These are phyloP conservation scores for Eucalyptus cloeziana DNA, from an alignment of 345 rosid genomes.

Conservation along the genomic window DNA sequence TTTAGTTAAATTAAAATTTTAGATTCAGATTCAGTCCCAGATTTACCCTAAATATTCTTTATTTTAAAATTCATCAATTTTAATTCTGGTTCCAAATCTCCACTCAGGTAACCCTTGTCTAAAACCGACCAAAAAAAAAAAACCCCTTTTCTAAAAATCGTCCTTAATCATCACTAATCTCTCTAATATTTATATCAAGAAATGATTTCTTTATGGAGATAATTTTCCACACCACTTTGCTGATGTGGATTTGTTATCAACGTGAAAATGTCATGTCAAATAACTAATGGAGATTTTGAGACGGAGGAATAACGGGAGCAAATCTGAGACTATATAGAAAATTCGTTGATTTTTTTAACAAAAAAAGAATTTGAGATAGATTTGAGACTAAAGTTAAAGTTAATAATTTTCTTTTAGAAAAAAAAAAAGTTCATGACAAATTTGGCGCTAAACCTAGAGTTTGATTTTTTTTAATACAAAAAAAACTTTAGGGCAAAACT, in stretches of 20 bases:
- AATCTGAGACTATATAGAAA: not conserved
- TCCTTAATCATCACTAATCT: not conserved
- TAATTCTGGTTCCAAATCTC: not conserved
- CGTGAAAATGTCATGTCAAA: too few species aligned
- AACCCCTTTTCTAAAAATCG: not conserved
- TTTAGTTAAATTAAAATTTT: not conserved
- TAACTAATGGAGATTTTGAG: not conserved
- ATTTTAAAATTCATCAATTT: not conserved
- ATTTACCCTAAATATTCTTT: not conserved
- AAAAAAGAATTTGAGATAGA: not conserved
- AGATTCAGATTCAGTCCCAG: not conserved
- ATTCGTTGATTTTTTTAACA: not conserved
- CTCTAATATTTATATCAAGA: not conserved
- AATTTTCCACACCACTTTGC: not conserved
- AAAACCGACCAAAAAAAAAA: not conserved
- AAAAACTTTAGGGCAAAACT: not conserved
- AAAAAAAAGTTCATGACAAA: not conserved
- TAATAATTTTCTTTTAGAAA: not conserved
- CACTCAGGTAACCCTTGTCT: not conserved
- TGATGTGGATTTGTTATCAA: not conserved
- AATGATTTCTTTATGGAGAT: not conserved
- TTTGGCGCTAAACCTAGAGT: not conserved
- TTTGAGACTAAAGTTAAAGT: not conserved
- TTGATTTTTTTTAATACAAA: not conserved
- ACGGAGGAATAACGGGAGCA: not conserved